phyloP scores from a whole-genome alignment of 2,329 filamentous ascomycete genomes.

The Paradendryphiella salina region DNA sequence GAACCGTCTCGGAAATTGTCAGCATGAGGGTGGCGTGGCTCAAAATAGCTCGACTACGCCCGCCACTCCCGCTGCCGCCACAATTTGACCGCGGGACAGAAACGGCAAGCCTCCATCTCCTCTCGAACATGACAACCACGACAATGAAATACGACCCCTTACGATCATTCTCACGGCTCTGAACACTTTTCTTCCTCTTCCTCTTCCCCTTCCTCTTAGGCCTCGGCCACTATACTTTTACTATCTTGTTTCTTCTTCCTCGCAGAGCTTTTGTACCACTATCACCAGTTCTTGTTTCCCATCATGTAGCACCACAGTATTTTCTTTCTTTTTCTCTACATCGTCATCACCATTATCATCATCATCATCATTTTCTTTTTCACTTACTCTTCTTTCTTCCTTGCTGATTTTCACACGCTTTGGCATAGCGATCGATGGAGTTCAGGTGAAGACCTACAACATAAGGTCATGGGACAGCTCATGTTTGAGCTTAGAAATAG shows the following conservation, averaged over 20 bases:
- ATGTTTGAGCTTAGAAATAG: neutral
- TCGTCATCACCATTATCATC: neutral
- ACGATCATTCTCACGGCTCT: too few relatives aligned
- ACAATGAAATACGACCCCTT: too few relatives aligned
- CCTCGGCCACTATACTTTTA: neutral
- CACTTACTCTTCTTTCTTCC: neutral
- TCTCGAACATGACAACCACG: too few relatives aligned
- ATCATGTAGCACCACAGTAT: too few relatives aligned
- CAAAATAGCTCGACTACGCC: conserved; percentile 6
- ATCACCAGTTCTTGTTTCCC: too few relatives aligned
- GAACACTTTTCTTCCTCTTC: neutral
- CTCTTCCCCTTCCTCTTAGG: neutral
- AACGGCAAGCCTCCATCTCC: too few relatives aligned
- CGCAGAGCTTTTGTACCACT: too few relatives aligned
- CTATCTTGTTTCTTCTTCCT: neutral
- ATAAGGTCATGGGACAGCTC: neutral
- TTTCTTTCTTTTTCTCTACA: neutral
- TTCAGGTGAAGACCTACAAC: neutral
- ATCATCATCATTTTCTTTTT: neutral
- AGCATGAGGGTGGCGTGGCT: neutral
- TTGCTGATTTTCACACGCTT: neutral
- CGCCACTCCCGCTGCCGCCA: neutral
- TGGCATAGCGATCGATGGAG: conserved; percentile 19
- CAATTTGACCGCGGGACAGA: too few relatives aligned
- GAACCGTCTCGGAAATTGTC: conserved; percentile 1